These are phyloP conservation scores for Raffaelea arxii DNA, from an alignment of 2,329 filamentous ascomycete species.

Conservation along the genomic window DNA sequence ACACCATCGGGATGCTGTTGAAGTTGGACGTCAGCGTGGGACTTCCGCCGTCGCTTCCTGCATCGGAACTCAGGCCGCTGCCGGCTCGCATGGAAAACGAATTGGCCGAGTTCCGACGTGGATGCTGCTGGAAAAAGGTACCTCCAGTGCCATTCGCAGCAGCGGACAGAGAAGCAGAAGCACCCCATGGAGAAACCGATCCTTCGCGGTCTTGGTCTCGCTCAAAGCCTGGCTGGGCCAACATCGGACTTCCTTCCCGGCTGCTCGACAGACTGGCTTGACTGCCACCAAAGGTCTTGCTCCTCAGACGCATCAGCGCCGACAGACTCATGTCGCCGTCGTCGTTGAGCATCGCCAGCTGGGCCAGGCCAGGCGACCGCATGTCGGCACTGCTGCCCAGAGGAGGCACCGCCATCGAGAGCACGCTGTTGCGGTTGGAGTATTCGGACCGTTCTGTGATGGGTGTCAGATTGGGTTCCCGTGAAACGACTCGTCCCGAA, in stretches of 20 bases:
- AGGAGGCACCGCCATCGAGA: constrained; percentile 56
- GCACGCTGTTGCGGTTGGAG: constrained; percentile 85
- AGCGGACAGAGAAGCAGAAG: constrained; percentile 15
- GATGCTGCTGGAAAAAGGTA: constrained; percentile 19
- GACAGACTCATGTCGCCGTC: constrained; percentile 63
- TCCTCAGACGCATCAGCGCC: constrained; percentile 61
- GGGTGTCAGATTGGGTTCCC: constrained; percentile 86
- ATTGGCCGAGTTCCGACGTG: constrained; percentile 35
- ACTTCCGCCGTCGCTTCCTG: constrained; percentile 35
- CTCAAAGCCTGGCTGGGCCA: constrained; percentile 31
- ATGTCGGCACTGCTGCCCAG: constrained; percentile 32
- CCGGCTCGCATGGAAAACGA: constrained; percentile 35
- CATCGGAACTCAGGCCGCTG: constrained; percentile 29
- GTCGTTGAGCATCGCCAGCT: constrained; percentile 59
- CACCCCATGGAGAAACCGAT: constrained; percentile 32
- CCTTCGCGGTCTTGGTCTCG: constrained; percentile 26
- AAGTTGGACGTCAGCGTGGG: constrained; percentile 38
- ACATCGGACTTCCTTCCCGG: constrained; percentile 39
- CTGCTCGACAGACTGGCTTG: constrained; percentile 60
- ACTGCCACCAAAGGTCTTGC: constrained; percentile 71
- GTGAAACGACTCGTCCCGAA: constrained; percentile 64
- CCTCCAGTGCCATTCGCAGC: constrained; percentile 13
- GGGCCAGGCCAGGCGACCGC: constrained; percentile 64
- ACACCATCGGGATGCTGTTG: constrained; percentile 2
- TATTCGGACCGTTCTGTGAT: constrained; percentile 96